Base-by-base conservation (phyloP, 768 basidiomycete genomes). In the Lactarius hengduanensis region DNA sequence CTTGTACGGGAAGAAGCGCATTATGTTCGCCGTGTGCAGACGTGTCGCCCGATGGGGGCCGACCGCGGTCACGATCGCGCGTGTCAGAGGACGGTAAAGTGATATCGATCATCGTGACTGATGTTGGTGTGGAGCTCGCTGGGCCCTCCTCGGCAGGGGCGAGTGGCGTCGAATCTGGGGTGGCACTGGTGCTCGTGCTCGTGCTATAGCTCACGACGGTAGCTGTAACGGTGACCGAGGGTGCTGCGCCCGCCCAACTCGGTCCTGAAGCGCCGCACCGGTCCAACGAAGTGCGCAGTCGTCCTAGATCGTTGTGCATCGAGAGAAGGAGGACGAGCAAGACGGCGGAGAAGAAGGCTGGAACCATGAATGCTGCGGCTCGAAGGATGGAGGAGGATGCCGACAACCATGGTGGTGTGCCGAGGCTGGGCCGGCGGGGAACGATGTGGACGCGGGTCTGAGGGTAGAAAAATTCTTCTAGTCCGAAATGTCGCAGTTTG, bases 401-500 rank as follows among this genome's bases (percentile, higher is more conserved):
- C 2, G 59, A 57, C 34, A 41, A n/a, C 66, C 61, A 57, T 16
- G 61, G 61, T n/a, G 38, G 56, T 10, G 18, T 38, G 5, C 43
- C 62, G 20, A 30, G 53, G 28, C 50, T 55, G 18, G 53, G 62
- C n/a, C 53, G 62, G 47, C 7, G 34, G 28, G 66, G 62, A 9
- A 47, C 41, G 54, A 67, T 60, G 28, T 63, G 58, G 30, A 43
- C 58, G 10, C 79, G 80, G 15, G 90, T 73, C 28, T 77, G 79
- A 3, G 89, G 87, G 71, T 82, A 73, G 87, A 88, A 71, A 82
- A 84, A 68, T 80, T 83, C 62, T 82, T 81, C 71, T 84, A 73
- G 18, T 82, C 83, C 58, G 72, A 83, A 86, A 64, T 86, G 85
- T 45, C 86, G 75, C 10, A 91, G 75, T 69, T 77, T 80, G 65